Evolutionary conservation across 805 yeast genomes (phyloP).

Genomic region (Saccharomycopsis sp.): DNA sequence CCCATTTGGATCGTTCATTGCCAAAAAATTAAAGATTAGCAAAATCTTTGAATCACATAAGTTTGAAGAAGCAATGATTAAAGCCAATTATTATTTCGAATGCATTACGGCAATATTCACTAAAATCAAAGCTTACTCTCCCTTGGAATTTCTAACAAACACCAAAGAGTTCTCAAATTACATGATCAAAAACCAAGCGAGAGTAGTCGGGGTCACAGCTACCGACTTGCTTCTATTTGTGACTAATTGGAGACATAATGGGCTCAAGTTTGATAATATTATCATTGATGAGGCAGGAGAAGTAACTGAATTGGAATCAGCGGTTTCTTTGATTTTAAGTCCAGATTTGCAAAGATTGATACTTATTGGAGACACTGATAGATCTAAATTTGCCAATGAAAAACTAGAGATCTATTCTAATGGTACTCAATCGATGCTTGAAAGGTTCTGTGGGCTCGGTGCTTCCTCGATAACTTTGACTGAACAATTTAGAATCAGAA

Average conservation of each 20-base stretch:
- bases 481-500: slow-evolving; percentile 20
- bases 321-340: slow-evolving; percentile 24
- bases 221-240: slow-evolving; percentile 22
- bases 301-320: slow-evolving; percentile 28
- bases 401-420: slow-evolving; percentile 21
- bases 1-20: slow-evolving; percentile 3
- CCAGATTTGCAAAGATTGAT: slow-evolving; percentile 3
- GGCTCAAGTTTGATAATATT: slow-evolving; percentile 27
- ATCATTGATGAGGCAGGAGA: slow-evolving; percentile 30
- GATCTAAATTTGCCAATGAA: slow-evolving; percentile 23
- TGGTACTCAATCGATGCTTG: slow-evolving; percentile 25
- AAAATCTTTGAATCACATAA: background rate
- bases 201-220: slow-evolving; percentile 27
- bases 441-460: slow-evolving; percentile 24
- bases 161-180: slow-evolving; percentile 23
- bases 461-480: slow-evolving; percentile 24
- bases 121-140: slow-evolving; percentile 24
- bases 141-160: slow-evolving; percentile 27
- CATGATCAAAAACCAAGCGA: slow-evolving; percentile 24
- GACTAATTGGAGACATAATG: slow-evolving; percentile 22
- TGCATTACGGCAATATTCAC: slow-evolving; percentile 25
- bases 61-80: background rate
- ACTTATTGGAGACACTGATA: slow-evolving; percentile 23
- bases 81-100: slow-evolving; percentile 18
- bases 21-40: background rate